Evolutionary conservation across 2,329 filamentous ascomycete species (phyloP).

Genomic region (Exophiala sp.): DNA sequence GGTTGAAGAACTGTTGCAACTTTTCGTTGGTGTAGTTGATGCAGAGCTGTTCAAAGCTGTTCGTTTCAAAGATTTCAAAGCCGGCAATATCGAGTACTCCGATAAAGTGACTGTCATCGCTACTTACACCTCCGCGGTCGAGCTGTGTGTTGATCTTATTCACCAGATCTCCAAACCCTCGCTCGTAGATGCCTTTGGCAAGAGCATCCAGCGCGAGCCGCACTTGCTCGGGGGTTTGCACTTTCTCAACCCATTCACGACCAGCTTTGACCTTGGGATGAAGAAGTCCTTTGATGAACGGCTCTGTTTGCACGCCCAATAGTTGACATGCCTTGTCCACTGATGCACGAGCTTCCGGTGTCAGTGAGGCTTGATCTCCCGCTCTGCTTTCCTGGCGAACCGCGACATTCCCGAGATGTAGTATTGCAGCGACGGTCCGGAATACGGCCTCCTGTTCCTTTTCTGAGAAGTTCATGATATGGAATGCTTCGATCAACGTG

Average conservation of each 20-base stretch:
- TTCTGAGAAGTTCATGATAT: conserved; percentile 87
- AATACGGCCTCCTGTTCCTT: conserved; percentile 80
- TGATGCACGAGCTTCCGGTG: conserved; percentile 69
- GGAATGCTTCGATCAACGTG: conserved; percentile 82
- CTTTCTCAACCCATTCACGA: conserved; percentile 97
- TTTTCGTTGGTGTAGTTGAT: conserved; percentile 99
- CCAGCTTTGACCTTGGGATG: conserved; percentile 95
- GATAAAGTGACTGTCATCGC: conserved; percentile 92
- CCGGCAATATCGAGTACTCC: conserved; percentile 98
- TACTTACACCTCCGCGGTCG: conserved; percentile 75
- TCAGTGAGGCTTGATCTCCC: conserved; percentile 82
- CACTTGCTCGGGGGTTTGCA: conserved; percentile 95
- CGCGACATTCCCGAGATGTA: conserved; percentile 88
- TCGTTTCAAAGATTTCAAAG: conserved; percentile 97
- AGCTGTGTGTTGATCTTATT: conserved; percentile 87
- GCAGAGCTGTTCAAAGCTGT: conserved; percentile 98
- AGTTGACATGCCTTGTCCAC: conserved; percentile 77
- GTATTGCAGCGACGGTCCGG: conserved; percentile 80
- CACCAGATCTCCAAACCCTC: conserved; percentile 89
- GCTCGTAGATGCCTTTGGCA: conserved; percentile 95
- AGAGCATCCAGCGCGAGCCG: conserved; percentile 84
- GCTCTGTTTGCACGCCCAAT: conserved; percentile 77
- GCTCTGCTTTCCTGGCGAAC: conserved; percentile 88
- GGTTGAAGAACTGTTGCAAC: conserved; percentile 98
- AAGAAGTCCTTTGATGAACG: conserved; percentile 81